These are phyloP conservation scores for Xerocomus minutiporus DNA, from an alignment of 1,284 basidiomycete genomes.

Conservation along the genomic window DNA sequence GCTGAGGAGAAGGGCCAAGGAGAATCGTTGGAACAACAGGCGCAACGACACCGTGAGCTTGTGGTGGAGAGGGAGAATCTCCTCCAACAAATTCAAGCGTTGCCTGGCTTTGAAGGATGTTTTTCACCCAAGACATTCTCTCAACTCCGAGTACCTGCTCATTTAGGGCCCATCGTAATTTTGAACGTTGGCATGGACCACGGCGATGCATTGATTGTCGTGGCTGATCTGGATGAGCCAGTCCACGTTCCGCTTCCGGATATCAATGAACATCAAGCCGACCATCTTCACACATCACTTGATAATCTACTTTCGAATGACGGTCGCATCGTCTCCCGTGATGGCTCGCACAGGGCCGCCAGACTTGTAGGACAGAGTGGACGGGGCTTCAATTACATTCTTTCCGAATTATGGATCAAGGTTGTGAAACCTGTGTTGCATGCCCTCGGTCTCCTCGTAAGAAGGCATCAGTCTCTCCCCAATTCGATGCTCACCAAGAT, in stretches of 20 bases:
- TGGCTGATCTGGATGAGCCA: not conserved
- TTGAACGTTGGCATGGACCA: not conserved
- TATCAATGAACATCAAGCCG: not conserved
- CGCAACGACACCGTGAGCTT: not conserved
- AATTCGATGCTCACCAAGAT: not conserved
- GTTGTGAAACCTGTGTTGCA: not conserved
- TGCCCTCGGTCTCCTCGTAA: not conserved
- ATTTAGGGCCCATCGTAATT: not conserved
- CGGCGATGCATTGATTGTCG: conserved; percentile 2
- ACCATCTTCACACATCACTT: not conserved
- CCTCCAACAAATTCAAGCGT: not conserved
- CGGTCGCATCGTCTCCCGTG: not conserved
- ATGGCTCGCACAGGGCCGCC: not conserved
- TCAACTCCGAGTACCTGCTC: not conserved
- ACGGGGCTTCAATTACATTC: not conserved
- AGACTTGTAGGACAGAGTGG: not conserved
- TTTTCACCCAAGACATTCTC: not conserved
- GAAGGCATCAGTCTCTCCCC: not conserved
- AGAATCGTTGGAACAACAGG: not conserved
- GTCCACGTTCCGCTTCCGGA: not conserved
- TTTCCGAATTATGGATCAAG: not conserved
- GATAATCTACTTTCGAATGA: not conserved
- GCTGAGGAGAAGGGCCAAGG: not conserved
- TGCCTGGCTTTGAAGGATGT: conserved; percentile 1
- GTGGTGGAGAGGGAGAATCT: not conserved